Percentiles rank a stretch among this genome's conserved stretches.
phyloP scores from a whole-genome alignment of 2,329 filamentous ascomycete species.

The Aureobasidium sp. region DNA sequence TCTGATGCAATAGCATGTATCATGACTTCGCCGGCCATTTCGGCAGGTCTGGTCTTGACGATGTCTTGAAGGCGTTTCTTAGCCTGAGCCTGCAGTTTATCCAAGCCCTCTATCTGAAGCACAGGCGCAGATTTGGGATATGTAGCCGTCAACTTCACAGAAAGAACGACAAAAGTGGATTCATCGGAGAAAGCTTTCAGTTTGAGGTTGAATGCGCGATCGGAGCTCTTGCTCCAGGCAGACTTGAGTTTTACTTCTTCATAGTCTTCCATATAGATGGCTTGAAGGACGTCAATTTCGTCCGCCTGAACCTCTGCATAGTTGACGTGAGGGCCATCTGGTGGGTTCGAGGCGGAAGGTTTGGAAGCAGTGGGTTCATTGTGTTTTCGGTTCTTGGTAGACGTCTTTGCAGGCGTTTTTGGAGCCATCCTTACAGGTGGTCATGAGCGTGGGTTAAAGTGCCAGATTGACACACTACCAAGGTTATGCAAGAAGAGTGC shows the following conservation, averaged over 20 bases:
- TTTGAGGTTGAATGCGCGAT: conserved; percentile 72
- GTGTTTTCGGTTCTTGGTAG: conserved; percentile 16
- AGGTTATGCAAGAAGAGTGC: conserved; percentile 24
- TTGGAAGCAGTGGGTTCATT: conserved; percentile 18
- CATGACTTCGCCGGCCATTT: conserved; percentile 54
- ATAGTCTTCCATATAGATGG: conserved; percentile 88
- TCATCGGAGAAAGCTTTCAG: conserved; percentile 66
- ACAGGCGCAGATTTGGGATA: conserved; percentile 80
- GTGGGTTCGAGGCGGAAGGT: background rate
- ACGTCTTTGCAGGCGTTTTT: conserved; percentile 34
- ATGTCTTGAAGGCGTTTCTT: conserved; percentile 62
- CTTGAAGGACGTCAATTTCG: conserved; percentile 74
- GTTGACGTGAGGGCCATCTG: conserved; percentile 37
- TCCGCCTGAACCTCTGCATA: conserved; percentile 82
- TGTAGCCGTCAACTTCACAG: conserved; percentile 75
- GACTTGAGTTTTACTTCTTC: conserved; percentile 60
- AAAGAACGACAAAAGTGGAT: conserved; percentile 62
- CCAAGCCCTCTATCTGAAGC: conserved; percentile 57
- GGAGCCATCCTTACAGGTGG: conserved; percentile 35
- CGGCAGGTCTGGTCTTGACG: conserved; percentile 59
- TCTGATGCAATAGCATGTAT: conserved; percentile 52
- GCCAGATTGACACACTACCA: conserved; percentile 9
- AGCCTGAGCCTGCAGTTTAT: conserved; percentile 59
- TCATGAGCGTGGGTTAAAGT: conserved; percentile 11
- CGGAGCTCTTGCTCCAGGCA: conserved; percentile 80